Evolutionary conservation across 208 protist genomes (phyloP), one percentile per base, ranked within the genome.

Genomic region (Angomonas ambiguus): DNA sequence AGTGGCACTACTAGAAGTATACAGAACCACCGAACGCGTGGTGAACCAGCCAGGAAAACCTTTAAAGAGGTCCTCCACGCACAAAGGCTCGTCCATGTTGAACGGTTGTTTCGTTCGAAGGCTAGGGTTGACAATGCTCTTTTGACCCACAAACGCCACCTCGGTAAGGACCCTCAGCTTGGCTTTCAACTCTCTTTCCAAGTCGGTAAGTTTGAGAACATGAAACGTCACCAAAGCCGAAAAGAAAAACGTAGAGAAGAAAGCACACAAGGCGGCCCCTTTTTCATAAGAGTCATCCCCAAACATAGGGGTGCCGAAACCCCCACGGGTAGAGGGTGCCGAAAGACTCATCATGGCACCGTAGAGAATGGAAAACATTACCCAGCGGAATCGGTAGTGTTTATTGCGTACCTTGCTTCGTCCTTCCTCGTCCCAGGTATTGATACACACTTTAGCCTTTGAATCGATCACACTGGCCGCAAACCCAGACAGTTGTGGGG

Each of bases 11-110:
- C 75, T 69, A 16, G 82, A 81, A n/a, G 79, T 75, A 62, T 85
- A 91, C 18, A 94, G 69, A 0, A 90, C 76, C 31, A 94, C 58
- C 0, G 82, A 90, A n/a, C 88, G 79, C 13, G 81, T 55, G n/a
- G 79, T 67, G 65, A 84, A 91, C 85, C 88, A 94, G 3, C 88
- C 88, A 1, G 70, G 57, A 58, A 94, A 90, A 32, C 88, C 88
- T 31, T 62, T 71, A 45, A 89, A 88, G 3, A 91, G 51, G 49
- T 88, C 77, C 20, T 42, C 57, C 18, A 65, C 35, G 63, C 88
- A 68, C 20, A 94, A 69, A 18, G 51, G 51, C n/a, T 79, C 74
- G 11, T 89, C 82, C 33, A 91, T 60, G 27, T 89, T 69, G 51
- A 94, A 91, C 32, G 76, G 64, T 48, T 82, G 61, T 22, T 65